Percentiles rank a stretch among this genome's conserved stretches.
phyloP scores from a whole-genome alignment of 805 yeast species.

The Wickerhamiella kurtzmanii region DNA sequence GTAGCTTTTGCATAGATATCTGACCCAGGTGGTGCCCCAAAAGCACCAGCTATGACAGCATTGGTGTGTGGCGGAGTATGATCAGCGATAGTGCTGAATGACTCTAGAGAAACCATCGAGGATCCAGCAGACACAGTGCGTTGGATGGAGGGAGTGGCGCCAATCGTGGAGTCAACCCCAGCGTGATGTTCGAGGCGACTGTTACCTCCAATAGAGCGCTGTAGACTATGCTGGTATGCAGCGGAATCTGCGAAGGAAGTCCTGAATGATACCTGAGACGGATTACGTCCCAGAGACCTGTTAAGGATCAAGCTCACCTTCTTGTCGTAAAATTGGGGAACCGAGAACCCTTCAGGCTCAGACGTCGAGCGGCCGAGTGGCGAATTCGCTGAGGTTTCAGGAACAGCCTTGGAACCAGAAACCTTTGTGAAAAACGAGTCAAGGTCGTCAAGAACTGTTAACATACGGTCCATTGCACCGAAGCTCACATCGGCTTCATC shows the following conservation, averaged over 20 bases:
- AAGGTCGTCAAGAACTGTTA: conserved; percentile 20
- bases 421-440: conserved; percentile 20
- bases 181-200: conserved; percentile 1
- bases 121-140: neutral
- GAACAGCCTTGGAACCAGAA: conserved; percentile 8
- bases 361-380: conserved; percentile 6
- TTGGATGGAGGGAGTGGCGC: neutral
- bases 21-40: conserved; percentile 3
- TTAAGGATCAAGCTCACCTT: conserved; percentile 65
- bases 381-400: neutral
- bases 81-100: conserved; percentile 1
- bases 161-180: neutral
- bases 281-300: conserved; percentile 56
- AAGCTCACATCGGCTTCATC: conserved; percentile 7
- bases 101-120: conserved; percentile 1
- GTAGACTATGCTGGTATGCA: conserved; percentile 11
- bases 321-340: conserved; percentile 66
- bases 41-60: conserved; percentile 3
- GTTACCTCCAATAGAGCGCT: neutral
- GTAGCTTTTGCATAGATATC: neutral
- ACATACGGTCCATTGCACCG: conserved; percentile 20
- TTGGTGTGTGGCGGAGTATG: neutral
- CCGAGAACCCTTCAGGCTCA: conserved; percentile 29
- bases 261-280: conserved; percentile 66
- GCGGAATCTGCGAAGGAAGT: conserved; percentile 60